Evolutionary conservation across 1,139 yeast genomes (phyloP), one percentile per base, ranked within the genome.

Genomic region (Citeromyces hawaiiensis): DNA sequence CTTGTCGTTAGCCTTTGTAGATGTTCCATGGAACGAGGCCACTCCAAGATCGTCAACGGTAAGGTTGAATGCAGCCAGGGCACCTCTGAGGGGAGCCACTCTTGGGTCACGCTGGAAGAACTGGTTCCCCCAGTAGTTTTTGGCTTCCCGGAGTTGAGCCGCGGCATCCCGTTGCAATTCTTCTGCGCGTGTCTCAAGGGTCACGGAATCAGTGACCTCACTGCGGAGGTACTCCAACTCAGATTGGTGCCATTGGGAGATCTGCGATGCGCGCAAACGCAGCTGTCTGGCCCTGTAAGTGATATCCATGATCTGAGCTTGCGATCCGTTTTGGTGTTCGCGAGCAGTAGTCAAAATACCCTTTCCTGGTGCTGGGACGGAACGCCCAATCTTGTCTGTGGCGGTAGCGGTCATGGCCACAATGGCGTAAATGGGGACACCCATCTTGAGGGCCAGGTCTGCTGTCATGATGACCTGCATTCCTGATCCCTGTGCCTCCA

Each of bases 401-500:
- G 98, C 98, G 55, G 97, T 93, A 40, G 96, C 88, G 46, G 96
- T 74, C 75, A 88, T 66, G 42, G 94, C 98, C 54, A 88, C 72
- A 50, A 91, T 78, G 64, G 96, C 98, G 54, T 93, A 86, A 54
- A 91, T 86, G 61, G 99, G 99, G 53, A 91, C 96, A 70, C 99
- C 99, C 99, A 91, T 91, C 59, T 80, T 76, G 51, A 91, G 55
- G 35, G 99, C 99, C 53, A 91, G 71, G 50, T 82, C 87, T 44
- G 96, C 98, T 52, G 79, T 76, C 99, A 91, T 91, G 51, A 93
- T 74, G 49, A 91, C 80, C 70, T 93, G 96, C 54, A 86, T 83
- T 79, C 99, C 99, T 40, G 97, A 79, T 72, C 99, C 99, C 68
- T 91, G 99, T 36, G 98, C 82, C 71, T 91, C 99, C 98, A 91